Base-by-base conservation (phyloP, 1,284 basidiomycete genomes). In the Mycena citricolor region DNA sequence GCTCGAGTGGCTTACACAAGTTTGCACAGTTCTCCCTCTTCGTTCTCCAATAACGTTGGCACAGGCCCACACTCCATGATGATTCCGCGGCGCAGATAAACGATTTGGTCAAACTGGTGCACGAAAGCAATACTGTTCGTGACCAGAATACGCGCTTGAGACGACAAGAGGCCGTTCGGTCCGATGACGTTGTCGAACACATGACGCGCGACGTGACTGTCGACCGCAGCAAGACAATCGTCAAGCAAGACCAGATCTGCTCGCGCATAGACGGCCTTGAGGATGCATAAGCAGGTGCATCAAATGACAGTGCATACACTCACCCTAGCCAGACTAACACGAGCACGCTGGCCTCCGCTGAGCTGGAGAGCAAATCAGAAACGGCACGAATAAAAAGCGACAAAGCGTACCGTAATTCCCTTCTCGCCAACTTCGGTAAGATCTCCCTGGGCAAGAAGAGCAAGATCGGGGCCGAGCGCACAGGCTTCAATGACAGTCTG, bases 121-220 rank as follows among this genome's bases (percentile, higher is more conserved):
- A 94, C 73, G 61, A 89, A 94, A 13, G 91, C 79, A 30, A 97
- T 84, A 34, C 86, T 86, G 65, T 97, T 94, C 16, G 93, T 95
- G 47, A 94, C 90, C 3, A 97, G 69, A 39, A 97, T 76, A 20
- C 94, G 76, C 5, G 92, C 92, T 65, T 95, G 95, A 30, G 79
- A 78, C 13, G 86, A 78, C 22, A 98, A 80, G 3, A 98, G 60
- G 44, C 94, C 94, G 41, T 81, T 70, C 2, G 94, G 93, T 3
- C 94, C 94, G 47, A 97, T 87, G 24, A 97, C 91, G 35, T 90
- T 74, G 57, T 95, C 91, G 42, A 71, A 73, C 14, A 73, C 64
- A 47, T 71, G 69, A 4, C 65, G 63, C 24, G 70, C 71, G 19
- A 74, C 69, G 47, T 73, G 70, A 11, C 68, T 68, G 41, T 73